phyloP scores from a whole-genome alignment of 306 rosid genomes.

The Heteromeles arbutifolia region DNA sequence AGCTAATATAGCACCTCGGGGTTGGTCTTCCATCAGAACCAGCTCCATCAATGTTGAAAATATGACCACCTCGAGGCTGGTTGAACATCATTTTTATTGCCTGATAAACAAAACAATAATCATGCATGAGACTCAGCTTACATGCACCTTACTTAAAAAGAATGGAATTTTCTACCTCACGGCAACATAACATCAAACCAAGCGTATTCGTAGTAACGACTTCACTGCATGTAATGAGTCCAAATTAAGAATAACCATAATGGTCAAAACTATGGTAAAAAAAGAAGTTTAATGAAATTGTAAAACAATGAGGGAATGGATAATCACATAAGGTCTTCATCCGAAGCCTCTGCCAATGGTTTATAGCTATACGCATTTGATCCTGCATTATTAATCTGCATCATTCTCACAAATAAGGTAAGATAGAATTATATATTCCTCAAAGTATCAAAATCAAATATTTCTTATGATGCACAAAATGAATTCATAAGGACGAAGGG shows the following conservation, averaged over 20 bases:
- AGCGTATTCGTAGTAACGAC: conserved; percentile 90
- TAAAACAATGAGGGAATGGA: background rate
- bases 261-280: background rate
- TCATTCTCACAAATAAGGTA: conserved; percentile 29
- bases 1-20: conserved; percentile 58
- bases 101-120: conserved; percentile 32
- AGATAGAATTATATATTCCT: conserved; percentile 21
- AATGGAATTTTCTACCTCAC: conserved; percentile 61
- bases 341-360: conserved; percentile 88
- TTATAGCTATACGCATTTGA: conserved; percentile 90
- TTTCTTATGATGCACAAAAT: background rate
- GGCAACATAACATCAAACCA: conserved; percentile 95
- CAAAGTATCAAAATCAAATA: background rate
- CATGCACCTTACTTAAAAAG: conserved; percentile 4
- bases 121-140: conserved; percentile 19
- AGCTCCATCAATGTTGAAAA: conserved; percentile 95
- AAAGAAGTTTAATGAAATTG: background rate
- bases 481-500: background rate
- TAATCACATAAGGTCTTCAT: conserved; percentile 90
- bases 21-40: conserved; percentile 99
- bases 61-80: conserved; percentile 90
- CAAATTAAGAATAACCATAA: conserved; percentile 16
- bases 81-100: conserved; percentile 86
- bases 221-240: conserved; percentile 56
- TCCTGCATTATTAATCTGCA: conserved; percentile 98